These are phyloP conservation scores for Pelomyxa schiedti DNA, from an alignment of 78 protist species.

Conservation along the genomic window DNA sequence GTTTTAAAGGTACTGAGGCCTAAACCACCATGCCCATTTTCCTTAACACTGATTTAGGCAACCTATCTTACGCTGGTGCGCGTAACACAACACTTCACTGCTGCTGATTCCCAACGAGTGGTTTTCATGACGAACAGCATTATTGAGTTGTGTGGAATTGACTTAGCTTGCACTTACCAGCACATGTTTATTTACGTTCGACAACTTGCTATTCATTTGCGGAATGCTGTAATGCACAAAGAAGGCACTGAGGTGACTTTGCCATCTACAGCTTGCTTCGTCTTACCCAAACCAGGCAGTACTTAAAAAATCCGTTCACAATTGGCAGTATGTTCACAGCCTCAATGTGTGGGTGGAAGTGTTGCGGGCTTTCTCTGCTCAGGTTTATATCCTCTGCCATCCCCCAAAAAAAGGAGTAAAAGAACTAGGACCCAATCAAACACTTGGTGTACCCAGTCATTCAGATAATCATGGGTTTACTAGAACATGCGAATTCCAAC, in stretches of 20 bases:
- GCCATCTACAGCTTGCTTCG: no score
- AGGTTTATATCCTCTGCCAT: neutral
- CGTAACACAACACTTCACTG: neutral
- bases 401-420: neutral
- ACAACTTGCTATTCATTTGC: conserved; percentile 79
- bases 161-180: conserved; percentile 54
- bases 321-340: conserved; percentile 74
- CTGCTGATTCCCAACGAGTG: neutral
- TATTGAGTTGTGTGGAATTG: conserved; percentile 58
- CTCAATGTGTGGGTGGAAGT: conserved; percentile 61
- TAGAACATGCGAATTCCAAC: conserved; percentile 16
- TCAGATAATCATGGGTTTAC: conserved; percentile 48
- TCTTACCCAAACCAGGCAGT: no score
- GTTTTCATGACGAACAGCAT: conserved; percentile 57
- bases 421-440: conserved; percentile 12
- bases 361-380: conserved; percentile 25
- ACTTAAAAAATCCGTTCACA: no score
- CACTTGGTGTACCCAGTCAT: conserved; percentile 57
- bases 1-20: conserved; percentile 12
- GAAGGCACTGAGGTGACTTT: no score
- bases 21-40: neutral
- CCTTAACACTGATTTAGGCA: conserved; percentile 12
- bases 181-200: conserved; percentile 79
- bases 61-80: conserved; percentile 61
- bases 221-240: no score